Evolutionary conservation across 2,329 filamentous ascomycete species (phyloP).

Genomic region (Phialocephala subalpina): DNA sequence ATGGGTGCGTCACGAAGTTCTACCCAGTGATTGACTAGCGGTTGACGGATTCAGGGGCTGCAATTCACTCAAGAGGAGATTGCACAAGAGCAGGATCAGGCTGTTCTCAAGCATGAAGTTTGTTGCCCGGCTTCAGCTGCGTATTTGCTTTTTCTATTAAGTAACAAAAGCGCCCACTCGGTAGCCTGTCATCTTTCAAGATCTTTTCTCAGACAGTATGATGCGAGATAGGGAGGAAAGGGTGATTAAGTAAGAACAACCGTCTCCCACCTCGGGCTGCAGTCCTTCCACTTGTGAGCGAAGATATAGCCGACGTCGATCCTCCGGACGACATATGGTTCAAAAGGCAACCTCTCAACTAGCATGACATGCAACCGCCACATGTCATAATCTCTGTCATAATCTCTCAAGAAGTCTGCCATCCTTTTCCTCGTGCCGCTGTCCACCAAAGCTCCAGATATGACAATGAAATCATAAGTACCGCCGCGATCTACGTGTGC

Average conservation of each 20-base stretch:
- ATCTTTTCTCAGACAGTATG: no score
- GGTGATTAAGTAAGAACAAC: constrained; percentile 3
- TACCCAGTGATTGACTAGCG: no score
- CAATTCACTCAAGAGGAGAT: no score
- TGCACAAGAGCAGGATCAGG: no score
- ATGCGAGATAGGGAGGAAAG: no score
- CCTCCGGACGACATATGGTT: not conserved
- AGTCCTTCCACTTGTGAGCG: not conserved
- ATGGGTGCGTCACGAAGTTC: no score
- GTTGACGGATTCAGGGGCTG: no score
- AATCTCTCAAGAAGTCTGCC: not conserved
- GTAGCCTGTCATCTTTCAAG: no score
- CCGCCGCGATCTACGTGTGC: not conserved
- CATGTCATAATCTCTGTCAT: not conserved
- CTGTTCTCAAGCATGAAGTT: no score
- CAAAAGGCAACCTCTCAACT: not conserved
- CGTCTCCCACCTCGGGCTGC: not conserved
- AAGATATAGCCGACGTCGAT: not conserved
- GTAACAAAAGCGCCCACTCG: no score
- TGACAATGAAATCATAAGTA: not conserved
- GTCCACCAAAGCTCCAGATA: not conserved
- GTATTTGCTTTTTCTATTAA: no score
- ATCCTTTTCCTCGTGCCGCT: not conserved
- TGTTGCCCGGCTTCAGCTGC: no score
- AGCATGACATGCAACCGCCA: constrained; percentile 1